Evolutionary conservation across 257 asterid species (phyloP), one percentile per base, ranked within the genome.

Genomic region (Osmanthus fragrans): DNA sequence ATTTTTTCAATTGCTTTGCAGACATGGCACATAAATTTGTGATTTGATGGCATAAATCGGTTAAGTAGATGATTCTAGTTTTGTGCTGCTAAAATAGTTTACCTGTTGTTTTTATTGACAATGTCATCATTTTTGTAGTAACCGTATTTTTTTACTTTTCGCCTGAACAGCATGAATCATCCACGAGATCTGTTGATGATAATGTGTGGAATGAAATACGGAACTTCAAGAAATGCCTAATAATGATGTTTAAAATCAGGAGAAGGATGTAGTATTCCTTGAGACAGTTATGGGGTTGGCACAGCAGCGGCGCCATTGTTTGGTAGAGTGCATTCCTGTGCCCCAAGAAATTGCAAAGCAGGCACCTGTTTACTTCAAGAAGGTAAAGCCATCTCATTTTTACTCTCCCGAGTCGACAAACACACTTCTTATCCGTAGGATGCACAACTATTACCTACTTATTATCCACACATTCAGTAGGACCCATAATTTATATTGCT

Each of bases 141-240:
- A 82, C 73, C 10, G 27, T 80, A 16, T 70, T 75, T 58, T 51
- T 79, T 34, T 73, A 5, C 45, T 27, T 76, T 71, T 82, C 0
- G 19, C 30, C 66, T 83, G 45, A 64, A 70, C 94, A 95, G 99
- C 99, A 95, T 75, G 99, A 96, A 86, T 77, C 89, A 70, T 86
- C 97, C 54, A 91, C 97, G 30, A 93, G 99, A 86, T 82, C 86
- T 11, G 89, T 96, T 2, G 98, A 96, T 13, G 89, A 96, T 73
- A 90, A 93, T 73, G 98, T 96, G 45, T 95, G 97, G 98, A 90
- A 90, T 82, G 99, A 95, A 83, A 86, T 93, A 23, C 92, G 97
- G 19, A 95, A 95, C 88, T 95, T 93, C 92, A 95, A 95, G 93
- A 95, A 95, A 82, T 95, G 99, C 90, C 87, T 95, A 83, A 89